Evolutionary conservation across 2,329 filamentous ascomycete species (phyloP).

Genomic region (Colletotrichum magnum): DNA sequence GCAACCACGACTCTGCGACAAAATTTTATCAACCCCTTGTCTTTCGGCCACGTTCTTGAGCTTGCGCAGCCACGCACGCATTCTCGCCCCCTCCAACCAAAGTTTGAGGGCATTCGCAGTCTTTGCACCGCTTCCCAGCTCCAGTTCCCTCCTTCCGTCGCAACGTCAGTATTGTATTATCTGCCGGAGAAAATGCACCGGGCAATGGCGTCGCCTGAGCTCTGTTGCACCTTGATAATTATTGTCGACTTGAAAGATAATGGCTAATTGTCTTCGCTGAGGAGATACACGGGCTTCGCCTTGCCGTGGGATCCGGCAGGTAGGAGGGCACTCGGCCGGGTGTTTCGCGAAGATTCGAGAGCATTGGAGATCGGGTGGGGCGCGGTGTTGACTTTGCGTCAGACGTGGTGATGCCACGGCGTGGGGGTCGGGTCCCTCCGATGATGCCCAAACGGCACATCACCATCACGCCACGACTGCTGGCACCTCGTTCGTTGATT

Average conservation of each 20-base stretch:
- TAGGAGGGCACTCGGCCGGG: not conserved
- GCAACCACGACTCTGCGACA: not conserved
- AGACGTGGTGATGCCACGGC: not conserved
- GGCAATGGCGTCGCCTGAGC: not conserved
- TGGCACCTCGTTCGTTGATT: not conserved
- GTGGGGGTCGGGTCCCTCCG: conserved; percentile 1
- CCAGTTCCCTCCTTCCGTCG: not conserved
- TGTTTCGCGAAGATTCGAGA: conserved; percentile 37
- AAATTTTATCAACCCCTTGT: not conserved
- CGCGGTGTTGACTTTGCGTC: conserved; percentile 5
- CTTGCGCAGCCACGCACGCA: not conserved
- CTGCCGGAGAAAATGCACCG: not conserved
- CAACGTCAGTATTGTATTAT: not conserved
- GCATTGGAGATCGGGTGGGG: conserved; percentile 23
- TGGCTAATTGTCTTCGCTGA: too few relatives aligned
- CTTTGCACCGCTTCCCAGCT: too few relatives aligned
- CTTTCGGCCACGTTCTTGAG: not conserved
- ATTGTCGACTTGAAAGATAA: too few relatives aligned
- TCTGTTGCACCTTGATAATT: too few relatives aligned
- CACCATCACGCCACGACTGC: not conserved
- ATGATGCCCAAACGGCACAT: not conserved
- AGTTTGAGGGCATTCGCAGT: conserved; percentile 24
- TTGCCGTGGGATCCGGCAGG: not conserved
- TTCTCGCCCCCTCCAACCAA: not conserved
- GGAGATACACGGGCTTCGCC: not conserved